phyloP scores from a whole-genome alignment of 352 stramenopile genomes.

The Pythium coloratum region DNA sequence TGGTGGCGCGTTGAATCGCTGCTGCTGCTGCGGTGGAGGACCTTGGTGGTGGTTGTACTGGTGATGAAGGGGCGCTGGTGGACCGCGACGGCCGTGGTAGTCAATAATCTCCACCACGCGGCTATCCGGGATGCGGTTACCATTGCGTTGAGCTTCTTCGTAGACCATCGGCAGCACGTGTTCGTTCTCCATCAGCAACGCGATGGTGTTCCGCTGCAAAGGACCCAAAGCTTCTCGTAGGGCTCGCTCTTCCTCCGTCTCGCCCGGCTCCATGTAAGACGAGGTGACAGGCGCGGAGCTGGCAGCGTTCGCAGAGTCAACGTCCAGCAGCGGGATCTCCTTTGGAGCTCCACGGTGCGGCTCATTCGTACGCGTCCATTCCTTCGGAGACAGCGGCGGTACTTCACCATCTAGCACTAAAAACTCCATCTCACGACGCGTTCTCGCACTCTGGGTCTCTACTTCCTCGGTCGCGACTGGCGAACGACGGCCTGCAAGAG shows the following conservation, averaged over 20 bases:
- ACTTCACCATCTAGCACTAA: constrained; percentile 81
- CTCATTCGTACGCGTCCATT: constrained; percentile 76
- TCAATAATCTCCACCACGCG: constrained; percentile 82
- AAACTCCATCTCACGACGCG: constrained; percentile 81
- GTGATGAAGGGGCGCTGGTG: constrained; percentile 10
- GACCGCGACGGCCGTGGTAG: constrained; percentile 46
- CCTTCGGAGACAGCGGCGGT: constrained; percentile 70
- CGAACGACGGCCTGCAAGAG: constrained; percentile 38
- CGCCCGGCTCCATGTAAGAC: constrained; percentile 24
- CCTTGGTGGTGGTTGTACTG: constrained; percentile 6
- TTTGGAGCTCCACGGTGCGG: constrained; percentile 53
- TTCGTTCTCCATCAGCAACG: constrained; percentile 70
- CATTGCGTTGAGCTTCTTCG: constrained; percentile 77
- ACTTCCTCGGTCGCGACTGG: constrained; percentile 59
- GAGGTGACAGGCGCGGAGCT: constrained; percentile 18
- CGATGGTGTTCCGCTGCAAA: constrained; percentile 71
- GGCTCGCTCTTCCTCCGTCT: constrained; percentile 59
- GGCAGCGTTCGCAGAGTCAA: constrained; percentile 24
- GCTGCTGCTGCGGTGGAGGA: constrained; percentile 5
- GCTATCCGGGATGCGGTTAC: constrained; percentile 70
- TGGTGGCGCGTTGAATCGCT: constrained; percentile 19
- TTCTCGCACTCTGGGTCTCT: constrained; percentile 61
- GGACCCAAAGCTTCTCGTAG: constrained; percentile 66
- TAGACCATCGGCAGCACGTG: constrained; percentile 76
- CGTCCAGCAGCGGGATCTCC: constrained; percentile 70